phyloP scores from a whole-genome alignment of 2,329 filamentous ascomycete species.

The Fusarium sp. region DNA sequence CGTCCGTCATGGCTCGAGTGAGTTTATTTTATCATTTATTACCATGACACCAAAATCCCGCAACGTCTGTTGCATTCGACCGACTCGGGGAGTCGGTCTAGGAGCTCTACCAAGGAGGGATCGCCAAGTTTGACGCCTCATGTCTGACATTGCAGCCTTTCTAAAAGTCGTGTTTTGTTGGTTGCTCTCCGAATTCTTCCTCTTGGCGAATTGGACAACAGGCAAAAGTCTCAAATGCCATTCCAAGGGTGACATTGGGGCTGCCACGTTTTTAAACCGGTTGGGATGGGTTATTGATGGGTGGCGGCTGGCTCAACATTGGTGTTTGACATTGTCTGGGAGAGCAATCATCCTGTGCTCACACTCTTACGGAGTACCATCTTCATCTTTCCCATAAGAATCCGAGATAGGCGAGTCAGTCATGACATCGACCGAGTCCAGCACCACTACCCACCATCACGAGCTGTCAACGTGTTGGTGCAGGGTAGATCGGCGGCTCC shows the following conservation, averaged over 20 bases:
- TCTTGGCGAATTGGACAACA: background rate
- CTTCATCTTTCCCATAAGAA: background rate
- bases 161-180: background rate
- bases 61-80: conserved; percentile 11
- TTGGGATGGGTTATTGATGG: background rate
- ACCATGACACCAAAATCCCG: conserved; percentile 28
- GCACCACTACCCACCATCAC: conserved; percentile 4
- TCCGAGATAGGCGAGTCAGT: background rate
- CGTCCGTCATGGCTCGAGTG: conserved; percentile 1
- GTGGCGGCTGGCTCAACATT: background rate
- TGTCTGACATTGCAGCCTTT: conserved; percentile 6
- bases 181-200: background rate
- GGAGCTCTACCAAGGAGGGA: conserved; percentile 3
- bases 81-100: conserved; percentile 4
- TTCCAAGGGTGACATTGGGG: conserved; percentile 15
- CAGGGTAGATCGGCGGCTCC: conserved; percentile 21
- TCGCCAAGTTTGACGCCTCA: conserved; percentile 9
- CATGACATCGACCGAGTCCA: background rate
- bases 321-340: background rate
- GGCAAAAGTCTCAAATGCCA: conserved; percentile 15
- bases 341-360: background rate
- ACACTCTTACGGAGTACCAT: background rate
- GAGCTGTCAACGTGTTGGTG: conserved; percentile 19
- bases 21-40: conserved; percentile 2
- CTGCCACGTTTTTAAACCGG: conserved; percentile 6